phyloP scores from a whole-genome alignment of 768 basidiomycete species.

The Leccinum broughii region DNA sequence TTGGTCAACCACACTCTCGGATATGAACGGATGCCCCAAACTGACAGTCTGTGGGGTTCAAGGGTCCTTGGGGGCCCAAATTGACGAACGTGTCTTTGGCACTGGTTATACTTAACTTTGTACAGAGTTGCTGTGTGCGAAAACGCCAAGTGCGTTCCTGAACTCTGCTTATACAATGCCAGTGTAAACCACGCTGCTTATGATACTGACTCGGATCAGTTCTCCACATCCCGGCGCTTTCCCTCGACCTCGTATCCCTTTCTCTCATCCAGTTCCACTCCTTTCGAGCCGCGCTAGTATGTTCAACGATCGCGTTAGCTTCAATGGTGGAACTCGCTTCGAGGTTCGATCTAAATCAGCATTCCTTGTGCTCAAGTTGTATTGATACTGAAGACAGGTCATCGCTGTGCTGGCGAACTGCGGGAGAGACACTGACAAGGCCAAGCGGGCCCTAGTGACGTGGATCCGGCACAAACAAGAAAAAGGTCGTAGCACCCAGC shows the following conservation, averaged over 20 bases:
- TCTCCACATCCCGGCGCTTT: conserved; percentile 4
- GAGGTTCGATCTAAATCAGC: conserved; percentile 18
- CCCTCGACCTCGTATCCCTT: not conserved
- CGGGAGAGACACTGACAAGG: conserved; percentile 28
- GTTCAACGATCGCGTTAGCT: conserved; percentile 28
- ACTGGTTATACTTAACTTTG: conserved; percentile 13
- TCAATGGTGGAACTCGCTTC: conserved; percentile 31
- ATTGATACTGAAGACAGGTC: conserved; percentile 23
- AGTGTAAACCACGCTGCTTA: conserved; percentile 11
- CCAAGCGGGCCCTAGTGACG: conserved; percentile 29
- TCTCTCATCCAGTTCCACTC: not conserved
- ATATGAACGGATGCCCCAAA: not conserved
- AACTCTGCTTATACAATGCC: conserved; percentile 8
- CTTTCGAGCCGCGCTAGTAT: conserved; percentile 5
- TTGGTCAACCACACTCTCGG: not conserved
- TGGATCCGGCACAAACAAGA: conserved; percentile 33
- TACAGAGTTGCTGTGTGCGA: conserved; percentile 16
- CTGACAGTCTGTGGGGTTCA: not conserved
- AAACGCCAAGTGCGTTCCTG: conserved; percentile 18
- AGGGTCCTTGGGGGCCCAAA: conserved; percentile 8
- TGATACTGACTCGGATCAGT: conserved; percentile 7
- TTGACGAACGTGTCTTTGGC: conserved; percentile 13
- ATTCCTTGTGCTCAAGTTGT: not conserved
- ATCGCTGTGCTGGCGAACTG: conserved; percentile 36
- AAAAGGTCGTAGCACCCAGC: conserved; percentile 31